Evolutionary conservation across 192 early-diverging fungal species (phyloP).

Genomic region (Coemansia erecta): DNA sequence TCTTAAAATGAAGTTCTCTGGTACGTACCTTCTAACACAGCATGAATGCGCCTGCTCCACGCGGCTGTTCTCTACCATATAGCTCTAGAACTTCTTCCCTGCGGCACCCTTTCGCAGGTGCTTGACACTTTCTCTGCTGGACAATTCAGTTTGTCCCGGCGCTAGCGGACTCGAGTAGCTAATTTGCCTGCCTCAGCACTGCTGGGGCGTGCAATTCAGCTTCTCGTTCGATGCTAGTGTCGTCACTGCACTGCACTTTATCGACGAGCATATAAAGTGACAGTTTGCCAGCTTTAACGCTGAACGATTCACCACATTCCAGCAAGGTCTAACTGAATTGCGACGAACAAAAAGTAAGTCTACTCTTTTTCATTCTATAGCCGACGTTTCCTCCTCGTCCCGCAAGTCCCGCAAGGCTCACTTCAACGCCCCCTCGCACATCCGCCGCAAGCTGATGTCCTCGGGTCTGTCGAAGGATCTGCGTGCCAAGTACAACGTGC

Average conservation of each 20-base stretch:
- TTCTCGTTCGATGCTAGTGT: conserved; percentile 11
- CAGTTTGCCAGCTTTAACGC: conserved; percentile 41
- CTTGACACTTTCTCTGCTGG: conserved; percentile 3
- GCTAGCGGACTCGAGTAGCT: conserved; percentile 5
- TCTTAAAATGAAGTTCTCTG: conserved; percentile 52
- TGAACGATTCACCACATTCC: conserved; percentile 28
- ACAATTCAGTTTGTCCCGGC: conserved; percentile 27
- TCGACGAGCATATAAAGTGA: conserved; percentile 27
- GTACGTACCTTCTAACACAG: conserved; percentile 15
- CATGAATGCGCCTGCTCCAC: background rate
- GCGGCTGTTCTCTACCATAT: background rate
- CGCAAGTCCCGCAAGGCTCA: conserved; percentile 97
- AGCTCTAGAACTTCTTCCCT: too few relatives aligned
- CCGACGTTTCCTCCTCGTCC: conserved; percentile 85
- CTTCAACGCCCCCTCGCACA: conserved; percentile 93
- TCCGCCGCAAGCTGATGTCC: conserved; percentile 95
- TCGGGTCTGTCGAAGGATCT: conserved; percentile 98
- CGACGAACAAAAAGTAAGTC: background rate
- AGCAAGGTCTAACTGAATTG: background rate
- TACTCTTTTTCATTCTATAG: conserved; percentile 16
- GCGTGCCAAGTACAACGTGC: conserved; percentile 93
- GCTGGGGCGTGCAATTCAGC: background rate
- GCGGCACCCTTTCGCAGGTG: background rate
- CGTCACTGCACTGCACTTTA: conserved; percentile 47
- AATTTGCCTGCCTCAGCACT: too few relatives aligned